Evolutionary conservation across 2,329 filamentous ascomycete genomes (phyloP).

Genomic region (Fusarium tupiense): DNA sequence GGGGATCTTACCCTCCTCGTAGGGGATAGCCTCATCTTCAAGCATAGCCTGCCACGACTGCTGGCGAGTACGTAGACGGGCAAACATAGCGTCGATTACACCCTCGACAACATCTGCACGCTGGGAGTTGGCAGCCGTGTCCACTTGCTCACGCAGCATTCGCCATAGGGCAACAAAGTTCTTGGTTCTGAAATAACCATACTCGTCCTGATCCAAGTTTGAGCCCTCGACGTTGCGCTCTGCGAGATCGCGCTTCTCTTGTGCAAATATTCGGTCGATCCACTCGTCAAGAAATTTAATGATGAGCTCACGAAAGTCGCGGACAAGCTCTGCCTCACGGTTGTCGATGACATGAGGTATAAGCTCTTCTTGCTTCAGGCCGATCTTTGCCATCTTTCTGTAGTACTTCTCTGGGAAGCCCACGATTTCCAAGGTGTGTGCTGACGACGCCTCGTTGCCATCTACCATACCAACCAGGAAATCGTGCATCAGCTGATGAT

Average conservation of each 20-base stretch:
- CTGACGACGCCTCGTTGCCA: conserved; percentile 83
- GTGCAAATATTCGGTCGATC: conserved; percentile 90
- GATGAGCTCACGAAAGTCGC: conserved; percentile 94
- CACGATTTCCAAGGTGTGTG: conserved; percentile 89
- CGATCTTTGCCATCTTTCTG: conserved; percentile 91
- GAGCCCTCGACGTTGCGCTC: conserved; percentile 77
- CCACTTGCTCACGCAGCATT: conserved; percentile 93
- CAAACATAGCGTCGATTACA: conserved; percentile 95
- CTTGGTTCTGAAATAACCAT: conserved; percentile 91
- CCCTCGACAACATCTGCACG: conserved; percentile 93
- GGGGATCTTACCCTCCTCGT: conserved; percentile 65
- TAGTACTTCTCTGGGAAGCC: conserved; percentile 98
- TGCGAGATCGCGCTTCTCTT: conserved; percentile 83
- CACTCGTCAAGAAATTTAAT: conserved; percentile 96
- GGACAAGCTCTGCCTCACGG: conserved; percentile 87
- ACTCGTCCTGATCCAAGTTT: conserved; percentile 86
- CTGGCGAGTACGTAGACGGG: conserved; percentile 84
- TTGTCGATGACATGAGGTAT: conserved; percentile 89
- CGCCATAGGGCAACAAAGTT: conserved; percentile 96
- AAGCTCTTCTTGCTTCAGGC: conserved; percentile 80
- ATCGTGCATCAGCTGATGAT: conserved; percentile 95
- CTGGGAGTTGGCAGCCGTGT: conserved; percentile 84
- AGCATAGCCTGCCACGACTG: conserved; percentile 87
- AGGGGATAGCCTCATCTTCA: conserved; percentile 83
- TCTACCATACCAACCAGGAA: conserved; percentile 86